Base-by-base conservation (phyloP, 768 basidiomycete genomes). In the Termitomyces sp. region DNA sequence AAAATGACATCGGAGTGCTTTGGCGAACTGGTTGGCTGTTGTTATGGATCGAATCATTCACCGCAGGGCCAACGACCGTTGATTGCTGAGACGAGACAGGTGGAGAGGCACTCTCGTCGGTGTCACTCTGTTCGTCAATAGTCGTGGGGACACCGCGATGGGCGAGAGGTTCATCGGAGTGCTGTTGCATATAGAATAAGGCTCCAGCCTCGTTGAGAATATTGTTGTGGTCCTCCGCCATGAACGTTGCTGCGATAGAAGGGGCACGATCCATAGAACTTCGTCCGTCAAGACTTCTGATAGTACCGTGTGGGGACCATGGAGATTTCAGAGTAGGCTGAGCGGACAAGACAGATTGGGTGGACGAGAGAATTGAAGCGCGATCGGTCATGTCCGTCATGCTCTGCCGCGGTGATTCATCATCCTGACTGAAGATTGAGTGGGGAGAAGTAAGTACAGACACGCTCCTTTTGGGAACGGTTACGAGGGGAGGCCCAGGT, bases 171-270 rank as follows among this genome's bases (percentile, higher is more conserved):
- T 55, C 48, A 32, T 63, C 41, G 41, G 64, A 70, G 38, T 52
- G 51, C 57, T 79, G 68, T 60, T 88, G 82, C 82, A 90, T 85
- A 66, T 84, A 88, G 70, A 81, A 88, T 44, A 89, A 68, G 13
- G 86, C 85, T 26, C 84, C 83, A 11, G 83, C 83, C 65, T 87
- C 86, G 54, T 75, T 71, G 49, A 75, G 72, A 28, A 87, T 68
- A 69, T 74, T 69, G 61, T 58, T 59, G 60, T 68, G 58, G 6
- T 70, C 70, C 40, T 74, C 73, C 41, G 69, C 66, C 10, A 60
- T 62, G 44, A 63, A 44, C 7, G 66, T 53, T 30, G 66, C 60
- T 16, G 70, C 60, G 51, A 64, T 64, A 9, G 71, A 54, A 7
- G 59, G 20, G 54, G 52, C 26, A 50, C 30, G 58, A 52, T 58